Conservation (phyloP, 352 stramenopile species). For the Globisporangium polare region DNA sequence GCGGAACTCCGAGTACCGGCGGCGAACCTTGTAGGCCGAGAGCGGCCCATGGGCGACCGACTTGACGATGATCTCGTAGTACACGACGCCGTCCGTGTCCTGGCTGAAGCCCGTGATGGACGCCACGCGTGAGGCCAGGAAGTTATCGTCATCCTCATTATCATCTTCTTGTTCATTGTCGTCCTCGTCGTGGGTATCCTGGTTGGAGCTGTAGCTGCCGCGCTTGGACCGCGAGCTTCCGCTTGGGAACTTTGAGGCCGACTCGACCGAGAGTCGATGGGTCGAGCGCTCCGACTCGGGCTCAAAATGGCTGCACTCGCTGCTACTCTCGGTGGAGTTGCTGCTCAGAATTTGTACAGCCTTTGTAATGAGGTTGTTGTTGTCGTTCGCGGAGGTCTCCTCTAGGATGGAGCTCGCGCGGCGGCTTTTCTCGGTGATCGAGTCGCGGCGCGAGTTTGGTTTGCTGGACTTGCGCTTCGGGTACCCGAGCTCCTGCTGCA, state of each 20-base stretch:
- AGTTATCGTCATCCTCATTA: conserved; percentile 60
- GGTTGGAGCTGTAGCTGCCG: conserved; percentile 17
- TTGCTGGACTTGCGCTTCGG: conserved; percentile 26
- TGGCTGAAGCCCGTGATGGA: conserved; percentile 72
- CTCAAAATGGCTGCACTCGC: background rate
- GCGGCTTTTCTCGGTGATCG: conserved; percentile 23
- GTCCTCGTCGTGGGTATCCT: conserved; percentile 5
- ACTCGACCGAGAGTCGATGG: conserved; percentile 10
- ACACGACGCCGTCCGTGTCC: conserved; percentile 68
- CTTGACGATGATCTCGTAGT: conserved; percentile 77
- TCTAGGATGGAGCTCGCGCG: conserved; percentile 35
- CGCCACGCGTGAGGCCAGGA: conserved; percentile 61
- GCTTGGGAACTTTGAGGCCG: conserved; percentile 1
- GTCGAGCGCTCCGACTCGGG: conserved; percentile 15
- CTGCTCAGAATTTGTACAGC: conserved; percentile 21
- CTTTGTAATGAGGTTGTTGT: too few relatives aligned
- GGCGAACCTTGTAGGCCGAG: conserved; percentile 74
- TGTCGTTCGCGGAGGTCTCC: conserved; percentile 6
- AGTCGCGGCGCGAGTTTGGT: conserved; percentile 13
- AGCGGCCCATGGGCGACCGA: conserved; percentile 58
- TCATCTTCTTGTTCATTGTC: conserved; percentile 19
- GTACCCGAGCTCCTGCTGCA: conserved; percentile 79
- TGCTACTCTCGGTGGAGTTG: conserved; percentile 13
- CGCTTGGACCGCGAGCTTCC: conserved; percentile 21
- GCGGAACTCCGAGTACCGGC: conserved; percentile 72